phyloP scores from a whole-genome alignment of 495 filamentous ascomycete species.

The Coniosporium apollinis region DNA sequence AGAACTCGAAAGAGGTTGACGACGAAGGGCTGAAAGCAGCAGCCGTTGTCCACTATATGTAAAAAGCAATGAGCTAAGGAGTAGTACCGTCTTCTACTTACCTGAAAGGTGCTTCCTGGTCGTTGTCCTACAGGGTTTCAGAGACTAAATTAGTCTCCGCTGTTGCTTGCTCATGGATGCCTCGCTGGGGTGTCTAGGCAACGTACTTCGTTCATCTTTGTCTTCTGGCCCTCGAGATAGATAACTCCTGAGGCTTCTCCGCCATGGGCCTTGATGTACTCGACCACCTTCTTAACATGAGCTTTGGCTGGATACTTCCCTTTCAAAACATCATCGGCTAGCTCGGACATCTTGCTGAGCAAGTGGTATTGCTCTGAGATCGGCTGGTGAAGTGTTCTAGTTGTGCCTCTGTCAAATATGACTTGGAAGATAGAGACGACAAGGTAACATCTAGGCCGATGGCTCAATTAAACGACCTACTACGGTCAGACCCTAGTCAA shows the following conservation, averaged over 20 bases:
- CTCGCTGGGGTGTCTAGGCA: background rate
- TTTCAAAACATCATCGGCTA: background rate
- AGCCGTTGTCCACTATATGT: too few species aligned
- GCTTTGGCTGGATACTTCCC: slow-evolving; percentile 92
- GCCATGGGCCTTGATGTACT: slow-evolving; percentile 46
- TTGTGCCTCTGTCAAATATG: too few species aligned
- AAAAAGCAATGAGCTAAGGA: too few species aligned
- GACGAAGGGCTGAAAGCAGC: too few species aligned
- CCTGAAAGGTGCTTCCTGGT: slow-evolving; percentile 62
- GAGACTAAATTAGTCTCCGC: too few species aligned
- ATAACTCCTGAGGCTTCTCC: slow-evolving; percentile 47
- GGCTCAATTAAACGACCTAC: too few species aligned
- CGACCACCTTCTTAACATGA: slow-evolving; percentile 67
- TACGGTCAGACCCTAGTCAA: too few species aligned
- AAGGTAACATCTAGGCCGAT: too few species aligned
- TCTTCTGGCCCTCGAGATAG: slow-evolving; percentile 77
- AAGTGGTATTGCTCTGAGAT: too few species aligned
- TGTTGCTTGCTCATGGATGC: background rate
- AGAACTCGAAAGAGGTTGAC: background rate
- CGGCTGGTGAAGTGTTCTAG: too few species aligned
- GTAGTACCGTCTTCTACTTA: too few species aligned
- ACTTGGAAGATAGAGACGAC: too few species aligned
- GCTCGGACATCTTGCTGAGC: background rate
- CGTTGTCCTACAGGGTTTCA: slow-evolving; percentile 73
- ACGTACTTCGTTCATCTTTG: slow-evolving; percentile 24